Conservation (phyloP, 2,329 filamentous ascomycete genomes). For the Penicillium sp. region DNA sequence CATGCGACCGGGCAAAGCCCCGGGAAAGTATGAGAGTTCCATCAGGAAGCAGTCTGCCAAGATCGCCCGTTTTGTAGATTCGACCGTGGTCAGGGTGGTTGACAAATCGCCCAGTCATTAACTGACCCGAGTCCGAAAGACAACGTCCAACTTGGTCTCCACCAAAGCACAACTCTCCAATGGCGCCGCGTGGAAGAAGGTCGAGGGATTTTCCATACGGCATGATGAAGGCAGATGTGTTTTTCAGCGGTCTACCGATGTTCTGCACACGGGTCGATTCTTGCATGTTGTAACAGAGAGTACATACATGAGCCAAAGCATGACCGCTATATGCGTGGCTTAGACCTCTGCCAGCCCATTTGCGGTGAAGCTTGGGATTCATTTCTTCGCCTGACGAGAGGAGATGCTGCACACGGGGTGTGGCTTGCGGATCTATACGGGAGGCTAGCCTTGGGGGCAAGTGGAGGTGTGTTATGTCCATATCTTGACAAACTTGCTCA, state of each 20-base stretch:
- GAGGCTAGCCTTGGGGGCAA: conserved; percentile 81
- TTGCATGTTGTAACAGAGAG: conserved; percentile 61
- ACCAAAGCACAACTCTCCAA: conserved; percentile 83
- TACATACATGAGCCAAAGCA: conserved; percentile 67
- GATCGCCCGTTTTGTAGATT: conserved; percentile 77
- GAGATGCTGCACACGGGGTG: conserved; percentile 69
- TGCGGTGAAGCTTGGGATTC: conserved; percentile 64
- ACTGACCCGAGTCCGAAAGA: conserved; percentile 28
- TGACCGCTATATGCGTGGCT: conserved; percentile 57
- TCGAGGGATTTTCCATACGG: conserved; percentile 44
- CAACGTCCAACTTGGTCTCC: conserved; percentile 65
- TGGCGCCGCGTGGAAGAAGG: conserved; percentile 63
- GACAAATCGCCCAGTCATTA: conserved; percentile 66
- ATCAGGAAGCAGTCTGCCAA: conserved; percentile 73
- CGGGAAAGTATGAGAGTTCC: conserved; percentile 70
- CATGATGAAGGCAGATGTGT: conserved; percentile 71
- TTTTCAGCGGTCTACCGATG: conserved; percentile 69
- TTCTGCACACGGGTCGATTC: conserved; percentile 62
- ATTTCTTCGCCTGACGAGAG: conserved; percentile 79
- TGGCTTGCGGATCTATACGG: conserved; percentile 63
- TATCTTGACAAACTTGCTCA: conserved; percentile 59
- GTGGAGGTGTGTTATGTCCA: conserved; percentile 73
- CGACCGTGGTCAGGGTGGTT: conserved; percentile 64
- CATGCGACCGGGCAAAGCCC: conserved; percentile 73
- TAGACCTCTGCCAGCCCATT: conserved; percentile 65